phyloP scores from a whole-genome alignment of 495 filamentous ascomycete genomes.

The Astrothelium subdiscretum region DNA sequence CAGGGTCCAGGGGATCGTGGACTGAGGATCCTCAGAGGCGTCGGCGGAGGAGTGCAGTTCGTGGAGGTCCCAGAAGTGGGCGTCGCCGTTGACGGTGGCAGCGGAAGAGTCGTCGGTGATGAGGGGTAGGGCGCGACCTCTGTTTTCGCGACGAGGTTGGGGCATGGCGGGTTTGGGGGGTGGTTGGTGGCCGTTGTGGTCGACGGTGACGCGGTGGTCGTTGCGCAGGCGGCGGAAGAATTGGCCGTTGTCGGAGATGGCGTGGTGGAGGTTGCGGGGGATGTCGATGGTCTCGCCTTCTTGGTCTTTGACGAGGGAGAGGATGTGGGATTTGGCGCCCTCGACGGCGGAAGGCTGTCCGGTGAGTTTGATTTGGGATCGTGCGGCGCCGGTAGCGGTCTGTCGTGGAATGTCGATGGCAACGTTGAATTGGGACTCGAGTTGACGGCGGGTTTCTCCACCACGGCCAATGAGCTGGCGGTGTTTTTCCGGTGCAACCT shows the following conservation, averaged over 20 bases:
- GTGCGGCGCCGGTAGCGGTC: constrained; percentile 51
- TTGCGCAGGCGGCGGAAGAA: constrained; percentile 80
- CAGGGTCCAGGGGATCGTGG: constrained; percentile 85
- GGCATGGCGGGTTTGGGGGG: constrained; percentile 50
- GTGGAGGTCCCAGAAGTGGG: constrained; percentile 70
- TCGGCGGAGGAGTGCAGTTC: constrained; percentile 36
- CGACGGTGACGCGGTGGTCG: constrained; percentile 75
- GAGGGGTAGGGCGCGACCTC: constrained; percentile 57
- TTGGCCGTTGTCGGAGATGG: constrained; percentile 75
- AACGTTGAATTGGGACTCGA: constrained; percentile 86
- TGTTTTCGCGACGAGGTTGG: constrained; percentile 35
- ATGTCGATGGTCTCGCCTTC: constrained; percentile 78
- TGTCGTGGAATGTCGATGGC: constrained; percentile 79
- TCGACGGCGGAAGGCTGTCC: constrained; percentile 68
- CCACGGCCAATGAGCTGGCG: constrained; percentile 83
- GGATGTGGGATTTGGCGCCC: constrained; percentile 74
- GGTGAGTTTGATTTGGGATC: constrained; percentile 66
- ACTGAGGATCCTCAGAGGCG: constrained; percentile 40
- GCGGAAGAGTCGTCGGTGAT: constrained; percentile 67
- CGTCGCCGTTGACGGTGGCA: constrained; percentile 36
- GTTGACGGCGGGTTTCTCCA: constrained; percentile 66
- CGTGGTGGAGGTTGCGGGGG: constrained; percentile 68
- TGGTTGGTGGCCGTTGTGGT: constrained; percentile 67
- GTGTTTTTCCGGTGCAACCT: constrained; percentile 80
- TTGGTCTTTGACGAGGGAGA: constrained; percentile 67